Evolutionary conservation across 2,329 filamentous ascomycete species (phyloP).

Genomic region (Penicillium aurantiogriseum): DNA sequence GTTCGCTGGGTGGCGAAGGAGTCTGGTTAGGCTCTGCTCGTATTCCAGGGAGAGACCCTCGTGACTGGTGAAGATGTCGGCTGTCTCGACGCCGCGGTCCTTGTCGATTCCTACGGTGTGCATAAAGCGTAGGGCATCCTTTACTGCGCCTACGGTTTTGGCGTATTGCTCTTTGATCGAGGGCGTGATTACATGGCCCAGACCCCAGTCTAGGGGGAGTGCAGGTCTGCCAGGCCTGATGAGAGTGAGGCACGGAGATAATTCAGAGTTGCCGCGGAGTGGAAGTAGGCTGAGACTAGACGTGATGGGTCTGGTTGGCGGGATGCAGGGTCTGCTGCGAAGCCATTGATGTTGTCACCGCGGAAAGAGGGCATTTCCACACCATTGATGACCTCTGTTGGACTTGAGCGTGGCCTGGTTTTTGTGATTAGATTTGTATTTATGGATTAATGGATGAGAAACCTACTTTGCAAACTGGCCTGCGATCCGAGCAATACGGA

Average conservation of each 20-base stretch:
- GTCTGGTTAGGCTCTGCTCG: constrained; percentile 80
- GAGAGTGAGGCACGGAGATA: constrained; percentile 81
- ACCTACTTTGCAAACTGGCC: constrained; percentile 86
- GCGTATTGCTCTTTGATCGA: constrained; percentile 83
- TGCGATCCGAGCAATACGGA: constrained; percentile 92
- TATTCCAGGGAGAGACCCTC: constrained; percentile 94
- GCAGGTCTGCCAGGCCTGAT: constrained; percentile 88
- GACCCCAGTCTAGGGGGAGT: constrained; percentile 93
- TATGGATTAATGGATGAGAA: not conserved
- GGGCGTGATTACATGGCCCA: constrained; percentile 85
- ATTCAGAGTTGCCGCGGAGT: constrained; percentile 92
- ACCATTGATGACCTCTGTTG: constrained; percentile 78
- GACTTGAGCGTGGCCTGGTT: constrained; percentile 71
- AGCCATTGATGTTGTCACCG: constrained; percentile 94
- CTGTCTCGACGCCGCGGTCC: constrained; percentile 78
- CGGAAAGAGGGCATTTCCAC: constrained; percentile 84
- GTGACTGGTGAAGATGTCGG: constrained; percentile 93
- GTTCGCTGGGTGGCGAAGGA: constrained; percentile 52
- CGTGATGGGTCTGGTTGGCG: constrained; percentile 77
- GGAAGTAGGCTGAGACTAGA: constrained; percentile 88
- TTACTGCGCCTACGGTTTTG: constrained; percentile 78
- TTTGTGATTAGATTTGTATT: not conserved
- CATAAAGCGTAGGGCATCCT: constrained; percentile 91
- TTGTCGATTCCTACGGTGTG: constrained; percentile 87
- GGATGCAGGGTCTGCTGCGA: constrained; percentile 62